Percentiles rank a stretch among this genome's conserved stretches.
phyloP scores from a whole-genome alignment of 805 yeast species.

The Saccharomyces mikatae region DNA sequence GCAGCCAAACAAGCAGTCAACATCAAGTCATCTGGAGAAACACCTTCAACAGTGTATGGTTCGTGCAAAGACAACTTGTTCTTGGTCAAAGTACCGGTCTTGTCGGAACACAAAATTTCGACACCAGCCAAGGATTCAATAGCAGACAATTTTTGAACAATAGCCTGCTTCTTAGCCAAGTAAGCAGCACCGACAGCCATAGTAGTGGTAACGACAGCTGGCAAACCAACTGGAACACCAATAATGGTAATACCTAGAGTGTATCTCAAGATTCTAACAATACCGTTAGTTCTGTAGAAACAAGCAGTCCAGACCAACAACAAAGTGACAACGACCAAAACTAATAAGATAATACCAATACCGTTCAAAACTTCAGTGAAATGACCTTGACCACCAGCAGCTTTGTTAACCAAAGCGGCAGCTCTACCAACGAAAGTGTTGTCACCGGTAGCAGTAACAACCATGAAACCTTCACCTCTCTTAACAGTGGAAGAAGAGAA shows the following conservation, averaged over 20 bases:
- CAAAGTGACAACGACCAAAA: constrained; percentile 79
- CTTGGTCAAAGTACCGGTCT: constrained; percentile 96
- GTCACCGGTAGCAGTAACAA: constrained; percentile 93
- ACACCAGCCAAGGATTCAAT: constrained; percentile 97
- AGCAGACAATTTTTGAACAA: constrained; percentile 93
- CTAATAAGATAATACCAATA: constrained; percentile 88
- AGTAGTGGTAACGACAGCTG: constrained; percentile 97
- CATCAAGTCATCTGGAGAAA: constrained; percentile 91
- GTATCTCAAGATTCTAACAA: constrained; percentile 83
- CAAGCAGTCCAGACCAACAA: constrained; percentile 86
- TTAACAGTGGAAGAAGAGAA: constrained; percentile 92
- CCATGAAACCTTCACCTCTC: constrained; percentile 92
- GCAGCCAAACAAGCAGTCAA: constrained; percentile 97
- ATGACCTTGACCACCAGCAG: constrained; percentile 89
- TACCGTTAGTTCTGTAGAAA: constrained; percentile 84
- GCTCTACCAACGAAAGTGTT: constrained; percentile 95
- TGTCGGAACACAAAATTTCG: constrained; percentile 94
- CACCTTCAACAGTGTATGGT: constrained; percentile 97
- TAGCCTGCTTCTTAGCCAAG: constrained; percentile 93
- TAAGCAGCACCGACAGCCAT: constrained; percentile 99
- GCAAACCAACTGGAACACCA: constrained; percentile 98
- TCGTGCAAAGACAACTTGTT: constrained; percentile 91
- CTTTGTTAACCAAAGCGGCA: constrained; percentile 92
- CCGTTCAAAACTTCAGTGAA: constrained; percentile 96
- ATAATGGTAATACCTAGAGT: constrained; percentile 91